A percentile compares a stretch with the other conserved stretches of the same genome.
Conservation (phyloP, 805 yeast species). For the Teunomyces funiuensis region DNA sequence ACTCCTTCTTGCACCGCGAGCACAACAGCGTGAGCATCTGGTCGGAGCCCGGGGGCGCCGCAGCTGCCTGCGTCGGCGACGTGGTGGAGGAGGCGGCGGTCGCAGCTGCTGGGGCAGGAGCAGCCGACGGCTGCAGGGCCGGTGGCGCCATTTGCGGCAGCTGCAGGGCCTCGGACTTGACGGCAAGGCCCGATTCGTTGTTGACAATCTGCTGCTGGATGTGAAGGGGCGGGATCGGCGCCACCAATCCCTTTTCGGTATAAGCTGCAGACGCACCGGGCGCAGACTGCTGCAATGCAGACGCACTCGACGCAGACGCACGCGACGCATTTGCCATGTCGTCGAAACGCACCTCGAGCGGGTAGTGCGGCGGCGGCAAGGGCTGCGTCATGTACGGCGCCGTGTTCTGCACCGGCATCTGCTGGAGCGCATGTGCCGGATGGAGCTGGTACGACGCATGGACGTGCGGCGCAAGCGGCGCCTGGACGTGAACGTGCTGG, state of each 20-base stretch:
- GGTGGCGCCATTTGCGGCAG: constrained; percentile 4
- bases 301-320: no score
- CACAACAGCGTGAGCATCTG: constrained; percentile 34
- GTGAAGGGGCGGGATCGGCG: constrained; percentile 44
- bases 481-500: constrained; percentile 9
- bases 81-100: not conserved
- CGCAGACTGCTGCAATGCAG: no score
- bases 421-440: constrained; percentile 15
- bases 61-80: constrained; percentile 2
- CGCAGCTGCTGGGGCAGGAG: not conserved
- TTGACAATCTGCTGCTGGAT: constrained; percentile 41
- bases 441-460: constrained; percentile 11
- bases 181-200: constrained; percentile 5
- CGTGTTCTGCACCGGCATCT: constrained; percentile 11
- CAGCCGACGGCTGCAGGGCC: not conserved
- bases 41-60: constrained; percentile 10
- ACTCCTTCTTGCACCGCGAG: constrained; percentile 60
- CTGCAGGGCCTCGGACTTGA: constrained; percentile 1
- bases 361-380: constrained; percentile 10
- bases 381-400: constrained; percentile 8
- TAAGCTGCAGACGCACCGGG: not conserved
- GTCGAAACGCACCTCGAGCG: constrained; percentile 13
- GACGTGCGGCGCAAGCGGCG: constrained; percentile 10
- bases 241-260: constrained; percentile 20
- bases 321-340: constrained; percentile 5